Evolutionary conservation across 331 rosid species (phyloP).

Genomic region (Saraca asoca): DNA sequence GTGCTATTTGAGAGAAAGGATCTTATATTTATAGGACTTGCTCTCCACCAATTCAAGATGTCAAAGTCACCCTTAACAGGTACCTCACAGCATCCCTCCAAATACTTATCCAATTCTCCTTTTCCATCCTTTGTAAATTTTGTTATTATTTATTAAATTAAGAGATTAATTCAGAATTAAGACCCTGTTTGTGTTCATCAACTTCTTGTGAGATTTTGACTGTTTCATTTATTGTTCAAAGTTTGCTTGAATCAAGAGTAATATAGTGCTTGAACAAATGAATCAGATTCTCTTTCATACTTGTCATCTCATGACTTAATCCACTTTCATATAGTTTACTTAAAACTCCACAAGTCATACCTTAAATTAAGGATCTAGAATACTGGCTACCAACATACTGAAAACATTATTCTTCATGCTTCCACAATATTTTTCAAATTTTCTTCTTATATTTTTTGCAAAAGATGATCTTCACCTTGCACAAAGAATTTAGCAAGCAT

Average conservation of each 20-base stretch:
- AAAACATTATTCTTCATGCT: no score
- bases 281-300: not conserved
- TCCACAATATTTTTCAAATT: no score
- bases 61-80: not conserved
- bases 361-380: not conserved
- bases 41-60: not conserved
- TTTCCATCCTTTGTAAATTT: not conserved
- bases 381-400: not conserved
- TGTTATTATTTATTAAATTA: not conserved
- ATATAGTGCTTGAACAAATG: not conserved
- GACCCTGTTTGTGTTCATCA: not conserved
- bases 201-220: not conserved
- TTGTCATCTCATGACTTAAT: not conserved
- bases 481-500: not conserved
- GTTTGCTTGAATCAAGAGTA: not conserved
- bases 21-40: not conserved
- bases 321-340: not conserved
- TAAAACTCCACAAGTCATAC: not conserved
- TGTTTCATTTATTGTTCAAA: not conserved
- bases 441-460: no score
- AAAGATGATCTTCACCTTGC: not conserved
- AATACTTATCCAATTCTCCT: not conserved
- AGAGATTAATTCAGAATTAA: not conserved
- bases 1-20: conserved; percentile 3
- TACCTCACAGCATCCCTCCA: not conserved